A percentile compares a stretch with the other conserved stretches of the same genome.
Conservation (phyloP, 768 basidiomycete genomes). For the Psilocybe cubensis region DNA sequence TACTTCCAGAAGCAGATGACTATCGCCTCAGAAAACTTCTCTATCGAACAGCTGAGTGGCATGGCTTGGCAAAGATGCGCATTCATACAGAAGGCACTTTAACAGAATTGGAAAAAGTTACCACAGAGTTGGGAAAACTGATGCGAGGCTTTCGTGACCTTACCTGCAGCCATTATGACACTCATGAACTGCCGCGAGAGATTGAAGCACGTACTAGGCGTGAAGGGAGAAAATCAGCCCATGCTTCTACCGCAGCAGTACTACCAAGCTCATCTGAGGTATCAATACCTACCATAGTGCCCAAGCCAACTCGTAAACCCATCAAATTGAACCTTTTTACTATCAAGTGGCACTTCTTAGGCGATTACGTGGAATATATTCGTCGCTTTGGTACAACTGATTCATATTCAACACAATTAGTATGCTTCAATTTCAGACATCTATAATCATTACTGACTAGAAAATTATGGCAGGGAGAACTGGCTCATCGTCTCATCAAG, state of each 20-base stretch:
- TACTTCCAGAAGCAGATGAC: conserved; percentile 30
- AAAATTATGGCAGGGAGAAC: too few species aligned
- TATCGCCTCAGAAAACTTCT: conserved; percentile 21
- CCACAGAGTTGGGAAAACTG: conserved; percentile 17
- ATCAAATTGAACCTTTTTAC: too few species aligned
- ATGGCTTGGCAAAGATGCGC: conserved; percentile 30
- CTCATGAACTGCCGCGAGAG: conserved; percentile 18
- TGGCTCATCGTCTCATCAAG: too few species aligned
- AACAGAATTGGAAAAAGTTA: conserved; percentile 21
- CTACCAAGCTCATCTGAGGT: too few species aligned
- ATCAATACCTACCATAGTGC: too few species aligned
- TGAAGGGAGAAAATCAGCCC: background rate
- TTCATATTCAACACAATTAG: too few species aligned
- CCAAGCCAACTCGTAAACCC: too few species aligned
- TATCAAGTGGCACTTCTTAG: too few species aligned
- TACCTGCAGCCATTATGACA: conserved; percentile 26
- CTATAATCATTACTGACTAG: too few species aligned
- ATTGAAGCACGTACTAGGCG: conserved; percentile 11
- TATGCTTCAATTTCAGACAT: too few species aligned
- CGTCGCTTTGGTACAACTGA: too few species aligned
- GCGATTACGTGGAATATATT: too few species aligned
- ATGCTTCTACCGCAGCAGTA: background rate
- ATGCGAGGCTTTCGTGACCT: conserved; percentile 22
- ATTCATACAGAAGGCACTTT: conserved; percentile 30
- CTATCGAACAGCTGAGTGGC: conserved; percentile 29